Base-by-base conservation (phyloP, 139 green algal species). In the Tetraselmis striata region DNA sequence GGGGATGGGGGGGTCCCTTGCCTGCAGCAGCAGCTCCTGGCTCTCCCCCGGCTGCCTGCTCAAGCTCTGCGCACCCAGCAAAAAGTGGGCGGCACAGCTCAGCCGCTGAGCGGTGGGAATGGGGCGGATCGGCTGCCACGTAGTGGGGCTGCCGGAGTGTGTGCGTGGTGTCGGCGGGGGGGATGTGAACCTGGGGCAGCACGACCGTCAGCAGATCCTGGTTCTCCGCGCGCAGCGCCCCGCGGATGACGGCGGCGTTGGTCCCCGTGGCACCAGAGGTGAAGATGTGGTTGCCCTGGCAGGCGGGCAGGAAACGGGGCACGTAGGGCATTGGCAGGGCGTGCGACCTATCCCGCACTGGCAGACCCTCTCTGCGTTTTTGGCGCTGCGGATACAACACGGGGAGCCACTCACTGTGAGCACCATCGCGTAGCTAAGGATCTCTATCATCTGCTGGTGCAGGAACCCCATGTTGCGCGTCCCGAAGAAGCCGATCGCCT, bases 381-480 rank as follows among this genome's bases (percentile, higher is more conserved):
- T 78, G 75, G n/a, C n/a, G n/a, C n/a, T n/a, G n/a, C n/a, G n/a
- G n/a, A n/a, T n/a, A n/a, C n/a, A n/a, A n/a, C n/a, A n/a, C n/a
- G n/a, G n/a, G n/a, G n/a, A n/a, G n/a, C n/a, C 1, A 1, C 92
- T 81, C 81, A 96, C 96, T 83, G 96, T 98, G 18, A 98, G 89
- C 1, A 98, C 92, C 90, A 99, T 97, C 1, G 97, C 96, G 87
- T 99, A 99, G 77, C 90, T 92, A 0, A 99, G 90, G 28, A 99
- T 96, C 84, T 99, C 97, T 30, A 99, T 96, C 1, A 99, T 91
- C 86, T 99, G 94, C 82, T 99, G 96, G 84, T 99, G 96, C 79
- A 97, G 91, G 74, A 97, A 96, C 0, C 97, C 97, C 95, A 99
- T 99, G 88, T 99, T 99, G 25, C 96, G 86, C 27, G 96, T 99